Percentiles rank a stretch among this genome's conserved stretches.
phyloP scores from a whole-genome alignment of 257 asterid genomes.

The Handroanthus guayacan region DNA sequence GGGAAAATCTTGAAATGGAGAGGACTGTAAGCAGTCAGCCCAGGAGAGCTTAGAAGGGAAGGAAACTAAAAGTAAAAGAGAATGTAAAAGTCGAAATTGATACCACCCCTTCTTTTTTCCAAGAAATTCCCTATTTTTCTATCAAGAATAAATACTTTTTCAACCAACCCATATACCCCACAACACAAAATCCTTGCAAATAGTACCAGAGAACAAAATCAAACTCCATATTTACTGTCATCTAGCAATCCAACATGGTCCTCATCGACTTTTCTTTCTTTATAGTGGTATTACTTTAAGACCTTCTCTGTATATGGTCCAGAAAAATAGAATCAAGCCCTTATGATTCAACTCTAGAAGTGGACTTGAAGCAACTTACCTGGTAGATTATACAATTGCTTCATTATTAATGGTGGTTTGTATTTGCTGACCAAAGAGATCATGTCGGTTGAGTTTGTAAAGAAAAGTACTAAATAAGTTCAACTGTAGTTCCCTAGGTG shows the following conservation, averaged over 20 bases:
- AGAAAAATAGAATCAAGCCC: conserved; percentile 31
- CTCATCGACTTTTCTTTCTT: conserved; percentile 42
- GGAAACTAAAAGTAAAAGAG: conserved; percentile 46
- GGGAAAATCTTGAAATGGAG: conserved; percentile 30
- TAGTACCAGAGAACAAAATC: conserved; percentile 23
- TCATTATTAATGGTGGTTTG: conserved; percentile 35
- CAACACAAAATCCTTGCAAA: conserved; percentile 13
- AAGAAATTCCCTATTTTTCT: conserved; percentile 34
- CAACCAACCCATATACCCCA: not conserved
- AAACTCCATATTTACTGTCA: conserved; percentile 13
- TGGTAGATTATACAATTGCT: not conserved
- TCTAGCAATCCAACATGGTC: conserved; percentile 31
- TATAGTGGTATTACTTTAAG: conserved; percentile 38
- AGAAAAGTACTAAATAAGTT: conserved; percentile 30
- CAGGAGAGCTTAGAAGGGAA: conserved; percentile 56
- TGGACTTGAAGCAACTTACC: conserved; percentile 39
- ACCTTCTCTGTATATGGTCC: conserved; percentile 31
- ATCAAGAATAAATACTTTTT: conserved; percentile 39
- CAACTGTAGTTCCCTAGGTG: conserved; percentile 32
- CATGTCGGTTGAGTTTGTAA: conserved; percentile 45
- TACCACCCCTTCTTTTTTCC: conserved; percentile 36
- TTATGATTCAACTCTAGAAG: conserved; percentile 24
- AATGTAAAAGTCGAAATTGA: conserved; percentile 47
- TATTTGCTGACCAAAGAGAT: conserved; percentile 58
- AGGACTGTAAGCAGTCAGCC: conserved; percentile 12